Percentiles rank a stretch among this genome's conserved stretches.
phyloP scores from a whole-genome alignment of 306 rosid genomes.

The Begonia peltatifolia region DNA sequence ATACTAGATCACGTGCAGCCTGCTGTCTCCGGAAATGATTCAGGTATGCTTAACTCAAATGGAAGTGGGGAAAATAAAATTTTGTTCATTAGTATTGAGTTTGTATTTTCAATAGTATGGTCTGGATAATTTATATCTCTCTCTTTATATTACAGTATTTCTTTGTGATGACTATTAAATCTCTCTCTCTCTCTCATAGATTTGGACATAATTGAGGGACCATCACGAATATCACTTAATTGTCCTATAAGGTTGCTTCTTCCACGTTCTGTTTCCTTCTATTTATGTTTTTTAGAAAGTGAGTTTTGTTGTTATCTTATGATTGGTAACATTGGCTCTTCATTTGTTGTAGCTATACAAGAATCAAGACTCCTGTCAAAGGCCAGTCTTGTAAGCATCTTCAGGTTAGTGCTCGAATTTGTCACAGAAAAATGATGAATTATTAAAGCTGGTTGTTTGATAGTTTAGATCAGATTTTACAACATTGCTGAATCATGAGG shows the following conservation, averaged over 20 bases:
- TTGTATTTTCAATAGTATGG: constrained; percentile 1
- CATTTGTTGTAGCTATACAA: constrained; percentile 40
- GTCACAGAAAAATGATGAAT: too few species aligned
- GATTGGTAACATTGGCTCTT: constrained; percentile 8
- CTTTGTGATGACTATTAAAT: background rate
- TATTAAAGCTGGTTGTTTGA: too few species aligned
- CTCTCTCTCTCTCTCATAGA: constrained; percentile 17
- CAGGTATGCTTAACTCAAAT: constrained; percentile 35
- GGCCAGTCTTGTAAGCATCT: constrained; percentile 78
- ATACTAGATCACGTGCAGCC: constrained; percentile 60
- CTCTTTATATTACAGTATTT: constrained; percentile 2
- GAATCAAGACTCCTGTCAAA: constrained; percentile 81
- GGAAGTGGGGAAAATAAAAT: constrained; percentile 1
- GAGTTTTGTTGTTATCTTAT: background rate
- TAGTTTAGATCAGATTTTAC: too few species aligned
- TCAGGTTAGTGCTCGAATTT: constrained; percentile 35
- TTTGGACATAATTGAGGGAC: constrained; percentile 77
- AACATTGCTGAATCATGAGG: too few species aligned
- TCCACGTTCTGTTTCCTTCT: background rate
- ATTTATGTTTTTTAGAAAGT: background rate
- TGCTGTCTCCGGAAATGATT: constrained; percentile 23
- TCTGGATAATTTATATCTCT: constrained; percentile 1
- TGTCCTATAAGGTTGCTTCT: constrained; percentile 77
- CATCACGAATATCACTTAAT: constrained; percentile 79
- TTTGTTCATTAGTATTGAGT: too few species aligned